Percentiles rank a stretch among this genome's conserved stretches.
phyloP scores from a whole-genome alignment of 2,329 filamentous ascomycete species.

The Piedraia hortae region DNA sequence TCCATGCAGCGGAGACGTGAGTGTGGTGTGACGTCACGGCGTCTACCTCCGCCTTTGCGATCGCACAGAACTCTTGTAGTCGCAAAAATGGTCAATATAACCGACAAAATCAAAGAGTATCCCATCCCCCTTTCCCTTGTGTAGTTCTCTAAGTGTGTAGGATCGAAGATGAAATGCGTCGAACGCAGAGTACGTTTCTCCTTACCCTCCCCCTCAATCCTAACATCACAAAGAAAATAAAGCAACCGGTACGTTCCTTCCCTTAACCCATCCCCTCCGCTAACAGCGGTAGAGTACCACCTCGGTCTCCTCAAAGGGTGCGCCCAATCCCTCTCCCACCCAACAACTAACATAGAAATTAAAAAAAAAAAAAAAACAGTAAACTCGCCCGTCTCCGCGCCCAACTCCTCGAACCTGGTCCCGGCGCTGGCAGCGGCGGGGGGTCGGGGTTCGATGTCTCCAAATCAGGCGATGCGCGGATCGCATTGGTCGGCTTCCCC shows the following conservation, averaged over 20 bases:
- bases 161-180: constrained; percentile 99
- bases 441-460: constrained; percentile 70
- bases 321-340: constrained; percentile 6
- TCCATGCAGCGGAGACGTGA: background rate
- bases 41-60: background rate
- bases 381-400: constrained; percentile 88
- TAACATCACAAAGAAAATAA: constrained; percentile 56
- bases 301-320: constrained; percentile 92
- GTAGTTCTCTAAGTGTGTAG: constrained; percentile 19
- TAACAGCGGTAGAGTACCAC: constrained; percentile 56
- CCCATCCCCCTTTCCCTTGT: background rate
- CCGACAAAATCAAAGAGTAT: constrained; percentile 98
- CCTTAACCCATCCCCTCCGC: constrained; percentile 3
- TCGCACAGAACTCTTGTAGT: background rate
- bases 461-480: constrained; percentile 87
- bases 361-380: constrained; percentile 20
- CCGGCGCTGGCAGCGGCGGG: constrained; percentile 48
- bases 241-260: constrained; percentile 51
- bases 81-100: constrained; percentile 81
- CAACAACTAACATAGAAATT: constrained; percentile 1
- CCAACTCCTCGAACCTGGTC: constrained; percentile 71
- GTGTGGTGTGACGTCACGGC: background rate
- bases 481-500: constrained; percentile 92
- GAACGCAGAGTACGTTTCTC: constrained; percentile 65
- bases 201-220: constrained; percentile 1